phyloP scores from a whole-genome alignment of 139 green algal genomes.

The Zygnema circumcarinatum region DNA sequence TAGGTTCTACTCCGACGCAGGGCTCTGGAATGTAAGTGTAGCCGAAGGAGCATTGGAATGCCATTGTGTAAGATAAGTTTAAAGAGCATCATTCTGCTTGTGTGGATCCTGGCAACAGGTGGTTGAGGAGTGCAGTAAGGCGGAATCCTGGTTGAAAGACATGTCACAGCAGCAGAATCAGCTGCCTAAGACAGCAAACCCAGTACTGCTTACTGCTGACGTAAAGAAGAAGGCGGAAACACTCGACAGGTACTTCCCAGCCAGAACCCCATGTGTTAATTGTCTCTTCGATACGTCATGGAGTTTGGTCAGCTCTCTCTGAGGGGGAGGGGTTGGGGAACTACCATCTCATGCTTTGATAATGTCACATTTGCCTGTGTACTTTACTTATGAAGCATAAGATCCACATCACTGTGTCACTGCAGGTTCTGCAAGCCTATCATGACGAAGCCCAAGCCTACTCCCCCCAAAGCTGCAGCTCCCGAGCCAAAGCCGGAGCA shows the following conservation, averaged over 20 bases:
- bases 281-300: slow-evolving; percentile 10
- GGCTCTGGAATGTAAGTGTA: no score
- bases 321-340: background rate
- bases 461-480: slow-evolving; percentile 13
- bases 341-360: slow-evolving; percentile 20
- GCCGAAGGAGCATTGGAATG: no score
- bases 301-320: background rate
- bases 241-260: slow-evolving; percentile 66
- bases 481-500: slow-evolving; percentile 20
- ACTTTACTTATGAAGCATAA: slow-evolving; percentile 14
- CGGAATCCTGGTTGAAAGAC: slow-evolving; percentile 85
- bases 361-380: slow-evolving; percentile 59
- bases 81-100: background rate
- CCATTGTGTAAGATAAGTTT: no score
- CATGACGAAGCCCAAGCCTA: slow-evolving; percentile 80
- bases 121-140: slow-evolving; percentile 75
- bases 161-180: slow-evolving; percentile 74
- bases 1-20: no score
- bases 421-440: slow-evolving; percentile 78
- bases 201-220: slow-evolving; percentile 81
- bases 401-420: no score
- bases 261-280: background rate
- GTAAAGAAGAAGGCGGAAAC: slow-evolving; percentile 89
- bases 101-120: slow-evolving; percentile 42
- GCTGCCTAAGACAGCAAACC: slow-evolving; percentile 69